Evolutionary conservation across 129 eudicot genomes (phyloP).

Genomic region (Silybum marianum): DNA sequence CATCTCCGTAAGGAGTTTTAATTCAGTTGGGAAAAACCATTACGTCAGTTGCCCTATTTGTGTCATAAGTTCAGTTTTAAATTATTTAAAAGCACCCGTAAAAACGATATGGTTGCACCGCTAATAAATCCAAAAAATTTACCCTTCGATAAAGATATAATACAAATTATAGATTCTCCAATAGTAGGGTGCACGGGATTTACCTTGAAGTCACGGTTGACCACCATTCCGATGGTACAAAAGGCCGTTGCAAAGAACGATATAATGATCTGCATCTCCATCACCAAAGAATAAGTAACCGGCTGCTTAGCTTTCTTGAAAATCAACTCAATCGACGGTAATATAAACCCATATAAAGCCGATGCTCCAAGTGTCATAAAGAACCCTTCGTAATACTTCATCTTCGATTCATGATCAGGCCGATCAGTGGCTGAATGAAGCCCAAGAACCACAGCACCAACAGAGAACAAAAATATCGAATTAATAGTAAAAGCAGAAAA

Average conservation of each 20-base stretch:
- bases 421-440: slow-evolving; percentile 50
- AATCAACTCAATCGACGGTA: slow-evolving; percentile 46
- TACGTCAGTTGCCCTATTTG: too few species aligned
- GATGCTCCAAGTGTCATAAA: slow-evolving; percentile 51
- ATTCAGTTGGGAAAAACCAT: too few species aligned
- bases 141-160: too few species aligned
- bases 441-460: slow-evolving; percentile 51
- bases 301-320: slow-evolving; percentile 45
- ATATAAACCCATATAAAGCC: slow-evolving; percentile 46
- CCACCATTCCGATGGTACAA: slow-evolving; percentile 54
- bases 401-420: slow-evolving; percentile 39
- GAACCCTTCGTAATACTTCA: slow-evolving; percentile 43
- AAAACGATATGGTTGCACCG: too few species aligned
- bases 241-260: slow-evolving; percentile 50
- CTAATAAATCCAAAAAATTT: too few species aligned
- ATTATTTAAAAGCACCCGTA: too few species aligned
- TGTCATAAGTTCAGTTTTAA: too few species aligned
- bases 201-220: slow-evolving; percentile 52
- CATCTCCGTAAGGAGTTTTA: too few species aligned
- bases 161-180: too few species aligned
- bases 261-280: slow-evolving; percentile 62
- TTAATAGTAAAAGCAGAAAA: slow-evolving; percentile 39
- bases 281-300: slow-evolving; percentile 45
- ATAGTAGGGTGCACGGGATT: background rate
- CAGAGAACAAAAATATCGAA: slow-evolving; percentile 34